A percentile compares a stretch with the other conserved stretches of the same genome.
Evolutionary conservation across 2,329 filamentous ascomycete genomes (phyloP).

Genomic region (Penicillium corylophilum): DNA sequence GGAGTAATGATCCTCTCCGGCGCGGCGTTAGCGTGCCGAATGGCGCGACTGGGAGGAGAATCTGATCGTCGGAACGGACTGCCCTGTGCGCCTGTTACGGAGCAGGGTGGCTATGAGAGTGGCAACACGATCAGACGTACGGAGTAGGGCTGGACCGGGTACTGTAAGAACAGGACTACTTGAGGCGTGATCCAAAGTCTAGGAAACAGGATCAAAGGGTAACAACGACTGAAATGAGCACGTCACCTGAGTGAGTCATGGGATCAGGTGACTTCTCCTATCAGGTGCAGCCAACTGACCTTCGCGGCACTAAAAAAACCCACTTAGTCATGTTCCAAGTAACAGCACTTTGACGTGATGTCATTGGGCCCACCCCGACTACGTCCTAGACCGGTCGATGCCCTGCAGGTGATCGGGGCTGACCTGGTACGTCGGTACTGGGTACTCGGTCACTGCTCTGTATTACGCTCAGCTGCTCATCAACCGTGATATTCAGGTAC

Average conservation of each 20-base stretch:
- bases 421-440: not conserved
- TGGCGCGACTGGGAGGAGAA: constrained; percentile 19
- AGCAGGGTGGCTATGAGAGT: not conserved
- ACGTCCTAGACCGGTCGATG: constrained; percentile 34
- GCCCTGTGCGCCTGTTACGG: not conserved
- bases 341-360: constrained; percentile 19
- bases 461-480: not conserved
- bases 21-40: constrained; percentile 16
- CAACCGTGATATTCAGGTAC: not conserved
- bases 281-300: constrained; percentile 9
- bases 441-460: not conserved
- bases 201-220: too few species aligned
- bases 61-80: constrained; percentile 17
- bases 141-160: too few species aligned
- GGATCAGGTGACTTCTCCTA: constrained; percentile 16
- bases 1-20: constrained; percentile 22
- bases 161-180: too few species aligned
- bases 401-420: constrained; percentile 22
- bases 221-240: not conserved
- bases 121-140: not conserved
- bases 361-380: constrained; percentile 22
- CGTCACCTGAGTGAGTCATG: constrained; percentile 3
- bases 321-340: constrained; percentile 8
- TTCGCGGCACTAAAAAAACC: too few species aligned
- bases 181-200: too few species aligned